Evolutionary conservation across 768 basidiomycete species (phyloP).

Genomic region (Ramaria sp.): DNA sequence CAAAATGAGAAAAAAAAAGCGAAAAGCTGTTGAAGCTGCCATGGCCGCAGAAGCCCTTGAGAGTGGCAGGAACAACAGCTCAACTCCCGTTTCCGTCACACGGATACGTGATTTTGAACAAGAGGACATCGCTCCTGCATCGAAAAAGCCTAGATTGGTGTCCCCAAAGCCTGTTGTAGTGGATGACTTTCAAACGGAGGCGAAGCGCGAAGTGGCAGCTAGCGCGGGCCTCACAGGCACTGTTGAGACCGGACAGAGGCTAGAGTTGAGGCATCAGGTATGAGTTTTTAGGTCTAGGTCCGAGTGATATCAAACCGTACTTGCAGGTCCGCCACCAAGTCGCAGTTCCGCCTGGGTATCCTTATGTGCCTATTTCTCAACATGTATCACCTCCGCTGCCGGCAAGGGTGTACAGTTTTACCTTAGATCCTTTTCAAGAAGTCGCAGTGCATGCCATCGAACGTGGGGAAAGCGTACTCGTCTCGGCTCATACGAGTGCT

Average conservation of each 20-base stretch:
- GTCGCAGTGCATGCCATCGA: conserved; percentile 94
- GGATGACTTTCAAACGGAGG: conserved; percentile 92
- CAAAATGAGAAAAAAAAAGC: conserved; percentile 35
- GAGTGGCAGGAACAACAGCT: conserved; percentile 14
- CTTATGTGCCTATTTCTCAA: conserved; percentile 80
- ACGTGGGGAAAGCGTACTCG: conserved; percentile 92
- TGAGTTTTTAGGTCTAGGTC: conserved; percentile 12
- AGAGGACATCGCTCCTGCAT: conserved; percentile 29
- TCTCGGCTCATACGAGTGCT: conserved; percentile 97
- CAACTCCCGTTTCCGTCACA: conserved; percentile 8
- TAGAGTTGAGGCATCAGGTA: conserved; percentile 79
- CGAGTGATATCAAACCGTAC: not conserved
- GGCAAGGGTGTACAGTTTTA: conserved; percentile 89
- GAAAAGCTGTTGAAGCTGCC: conserved; percentile 15
- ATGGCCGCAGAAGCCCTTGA: conserved; percentile 6
- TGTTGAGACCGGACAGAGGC: conserved; percentile 52
- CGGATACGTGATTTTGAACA: conserved; percentile 18
- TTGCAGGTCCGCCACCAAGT: conserved; percentile 88
- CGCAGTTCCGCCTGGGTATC: conserved; percentile 85
- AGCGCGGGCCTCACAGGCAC: conserved; percentile 76
- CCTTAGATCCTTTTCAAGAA: conserved; percentile 92
- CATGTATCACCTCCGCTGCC: conserved; percentile 90
- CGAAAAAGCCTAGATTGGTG: conserved; percentile 50
- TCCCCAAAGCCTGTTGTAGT: conserved; percentile 68
- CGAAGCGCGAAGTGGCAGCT: conserved; percentile 82